phyloP scores from a whole-genome alignment of 2,329 filamentous ascomycete genomes.

The Pseudocercospora fijiensis region DNA sequence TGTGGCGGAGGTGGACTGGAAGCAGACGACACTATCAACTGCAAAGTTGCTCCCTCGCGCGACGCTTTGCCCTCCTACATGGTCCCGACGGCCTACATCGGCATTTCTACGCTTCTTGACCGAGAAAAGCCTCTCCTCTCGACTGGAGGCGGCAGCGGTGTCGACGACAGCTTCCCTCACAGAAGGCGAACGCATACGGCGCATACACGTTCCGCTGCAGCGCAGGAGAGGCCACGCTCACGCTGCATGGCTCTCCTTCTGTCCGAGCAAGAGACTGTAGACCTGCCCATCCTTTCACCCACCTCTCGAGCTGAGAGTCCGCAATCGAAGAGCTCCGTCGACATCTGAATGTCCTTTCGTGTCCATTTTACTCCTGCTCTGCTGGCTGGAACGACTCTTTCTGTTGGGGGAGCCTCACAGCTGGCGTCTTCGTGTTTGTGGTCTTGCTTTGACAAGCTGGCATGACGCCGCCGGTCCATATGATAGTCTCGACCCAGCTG shows the following conservation, averaged over 20 bases:
- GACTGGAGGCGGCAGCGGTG: not conserved
- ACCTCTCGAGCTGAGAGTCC: not conserved
- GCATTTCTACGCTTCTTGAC: not conserved
- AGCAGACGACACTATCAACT: not conserved
- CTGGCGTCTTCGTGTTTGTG: not conserved
- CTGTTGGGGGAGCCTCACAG: not conserved
- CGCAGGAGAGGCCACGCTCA: not conserved
- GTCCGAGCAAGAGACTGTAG: not conserved
- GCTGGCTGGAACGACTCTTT: not conserved
- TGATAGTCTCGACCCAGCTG: not conserved
- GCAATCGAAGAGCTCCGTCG: not conserved
- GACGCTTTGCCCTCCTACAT: slow-evolving; percentile 5
- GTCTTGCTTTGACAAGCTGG: not conserved
- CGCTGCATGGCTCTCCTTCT: not conserved
- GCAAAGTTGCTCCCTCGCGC: not conserved
- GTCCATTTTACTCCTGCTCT: not conserved
- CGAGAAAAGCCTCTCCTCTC: not conserved
- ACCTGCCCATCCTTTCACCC: not conserved
- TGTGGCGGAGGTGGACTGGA: slow-evolving; percentile 1
- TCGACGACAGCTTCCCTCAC: not conserved
- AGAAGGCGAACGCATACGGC: not conserved
- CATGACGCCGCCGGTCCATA: not conserved
- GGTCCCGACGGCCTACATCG: slow-evolving; percentile 3
- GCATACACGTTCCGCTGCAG: not conserved
- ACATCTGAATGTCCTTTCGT: not conserved